Evolutionary conservation across 129 eudicot genomes (phyloP).

Genomic region (Chrysanthemum makinoi): DNA sequence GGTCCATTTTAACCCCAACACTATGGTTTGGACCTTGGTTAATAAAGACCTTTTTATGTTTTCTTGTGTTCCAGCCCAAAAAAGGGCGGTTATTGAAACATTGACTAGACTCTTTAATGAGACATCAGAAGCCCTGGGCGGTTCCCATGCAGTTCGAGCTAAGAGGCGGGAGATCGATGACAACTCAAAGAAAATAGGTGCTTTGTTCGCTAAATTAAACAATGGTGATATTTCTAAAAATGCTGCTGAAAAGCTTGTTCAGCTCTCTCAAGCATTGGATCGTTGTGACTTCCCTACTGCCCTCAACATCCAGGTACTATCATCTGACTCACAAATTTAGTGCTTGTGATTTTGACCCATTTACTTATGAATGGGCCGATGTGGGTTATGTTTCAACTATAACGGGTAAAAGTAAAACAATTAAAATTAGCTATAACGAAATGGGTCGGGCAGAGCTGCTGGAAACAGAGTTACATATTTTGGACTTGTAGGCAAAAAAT

Average conservation of each 20-base stretch:
- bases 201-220: slow-evolving; percentile 66
- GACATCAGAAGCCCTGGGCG: slow-evolving; percentile 85
- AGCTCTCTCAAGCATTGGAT: slow-evolving; percentile 75
- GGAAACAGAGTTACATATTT: no score
- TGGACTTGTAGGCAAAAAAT: no score
- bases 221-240: slow-evolving; percentile 68
- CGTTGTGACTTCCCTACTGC: slow-evolving; percentile 68
- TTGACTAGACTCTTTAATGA: slow-evolving; percentile 77
- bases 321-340: no score
- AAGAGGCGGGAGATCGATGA: slow-evolving; percentile 85
- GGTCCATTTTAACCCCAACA: no score
- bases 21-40: no score
- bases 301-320: slow-evolving; percentile 49
- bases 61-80: slow-evolving; percentile 32
- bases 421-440: no score
- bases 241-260: slow-evolving; percentile 78
- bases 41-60: no score
- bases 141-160: slow-evolving; percentile 60
- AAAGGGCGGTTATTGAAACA: slow-evolving; percentile 68
- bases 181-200: slow-evolving; percentile 80
- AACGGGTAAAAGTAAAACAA: no score
- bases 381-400: no score
- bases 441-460: no score
- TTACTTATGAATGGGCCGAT: no score
- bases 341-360: no score